phyloP scores from a whole-genome alignment of 768 basidiomycete genomes.

The Lentinula sp. region DNA sequence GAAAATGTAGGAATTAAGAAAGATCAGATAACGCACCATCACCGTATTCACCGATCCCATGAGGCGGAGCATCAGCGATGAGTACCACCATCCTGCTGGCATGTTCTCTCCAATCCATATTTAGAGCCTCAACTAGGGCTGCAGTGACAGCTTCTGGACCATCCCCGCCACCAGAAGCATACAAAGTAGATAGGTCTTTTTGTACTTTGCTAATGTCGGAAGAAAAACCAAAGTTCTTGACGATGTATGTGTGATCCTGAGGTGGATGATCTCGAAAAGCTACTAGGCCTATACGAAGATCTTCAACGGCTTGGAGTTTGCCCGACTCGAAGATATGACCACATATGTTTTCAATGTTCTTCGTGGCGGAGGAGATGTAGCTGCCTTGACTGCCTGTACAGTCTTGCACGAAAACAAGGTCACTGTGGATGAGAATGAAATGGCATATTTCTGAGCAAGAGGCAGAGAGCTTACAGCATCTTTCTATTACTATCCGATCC shows the following conservation, averaged over 20 bases:
- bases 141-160: constrained; percentile 97
- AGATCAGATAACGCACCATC: constrained; percentile 56
- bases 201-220: constrained; percentile 87
- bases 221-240: constrained; percentile 92
- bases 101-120: constrained; percentile 84
- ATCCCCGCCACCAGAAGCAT: constrained; percentile 89
- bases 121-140: constrained; percentile 77
- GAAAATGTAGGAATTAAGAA: constrained; percentile 6
- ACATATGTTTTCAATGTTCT: constrained; percentile 95
- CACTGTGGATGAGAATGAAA: constrained; percentile 37
- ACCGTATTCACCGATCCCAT: constrained; percentile 95
- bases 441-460: constrained; percentile 1
- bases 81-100: constrained; percentile 96
- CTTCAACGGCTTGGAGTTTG: constrained; percentile 79
- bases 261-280: constrained; percentile 97
- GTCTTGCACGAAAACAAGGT: constrained; percentile 93
- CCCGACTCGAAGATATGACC: constrained; percentile 93
- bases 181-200: constrained; percentile 73
- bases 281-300: constrained; percentile 86
- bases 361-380: constrained; percentile 90
- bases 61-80: constrained; percentile 96
- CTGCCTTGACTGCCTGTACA: constrained; percentile 90
- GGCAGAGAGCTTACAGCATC: constrained; percentile 58
- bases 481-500: constrained; percentile 41
- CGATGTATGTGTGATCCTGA: constrained; percentile 93